Evolutionary conservation across 176 grass and related monocot species (phyloP).

Genomic region (Echinochloa phyllopogon): DNA sequence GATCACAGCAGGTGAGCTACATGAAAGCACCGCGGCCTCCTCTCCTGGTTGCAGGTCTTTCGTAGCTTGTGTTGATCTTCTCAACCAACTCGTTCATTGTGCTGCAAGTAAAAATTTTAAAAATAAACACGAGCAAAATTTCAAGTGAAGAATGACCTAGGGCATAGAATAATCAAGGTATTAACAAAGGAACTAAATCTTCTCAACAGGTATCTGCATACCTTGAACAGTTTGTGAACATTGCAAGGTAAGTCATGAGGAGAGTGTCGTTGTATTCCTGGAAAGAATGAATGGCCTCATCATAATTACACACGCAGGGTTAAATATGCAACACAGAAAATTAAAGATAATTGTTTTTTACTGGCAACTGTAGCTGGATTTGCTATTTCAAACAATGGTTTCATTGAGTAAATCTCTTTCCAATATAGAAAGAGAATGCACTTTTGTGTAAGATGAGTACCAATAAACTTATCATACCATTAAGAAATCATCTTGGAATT

Average conservation of each 20-base stretch:
- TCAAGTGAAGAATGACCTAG: neutral
- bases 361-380: neutral
- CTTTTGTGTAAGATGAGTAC: constrained; percentile 2
- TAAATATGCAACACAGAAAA: constrained; percentile 25
- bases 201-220: constrained; percentile 19
- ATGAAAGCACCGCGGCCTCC: constrained; percentile 92
- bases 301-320: neutral
- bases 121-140: neutral
- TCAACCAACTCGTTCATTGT: constrained; percentile 96
- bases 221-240: constrained; percentile 96
- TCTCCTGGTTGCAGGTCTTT: constrained; percentile 71
- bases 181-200: constrained; percentile 3
- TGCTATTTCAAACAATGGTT: neutral
- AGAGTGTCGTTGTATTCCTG: constrained; percentile 99
- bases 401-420: neutral
- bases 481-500: constrained; percentile 96
- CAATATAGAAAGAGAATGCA: neutral
- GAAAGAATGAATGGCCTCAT: constrained; percentile 40
- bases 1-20: constrained; percentile 34
- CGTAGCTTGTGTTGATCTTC: constrained; percentile 85
- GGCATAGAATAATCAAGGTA: neutral
- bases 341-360: neutral
- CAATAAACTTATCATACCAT: constrained; percentile 59
- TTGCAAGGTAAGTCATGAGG: constrained; percentile 96
- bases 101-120: constrained; percentile 43